Evolutionary conservation across 495 filamentous ascomycete genomes (phyloP).

Genomic region (Penicillium diatomitis): DNA sequence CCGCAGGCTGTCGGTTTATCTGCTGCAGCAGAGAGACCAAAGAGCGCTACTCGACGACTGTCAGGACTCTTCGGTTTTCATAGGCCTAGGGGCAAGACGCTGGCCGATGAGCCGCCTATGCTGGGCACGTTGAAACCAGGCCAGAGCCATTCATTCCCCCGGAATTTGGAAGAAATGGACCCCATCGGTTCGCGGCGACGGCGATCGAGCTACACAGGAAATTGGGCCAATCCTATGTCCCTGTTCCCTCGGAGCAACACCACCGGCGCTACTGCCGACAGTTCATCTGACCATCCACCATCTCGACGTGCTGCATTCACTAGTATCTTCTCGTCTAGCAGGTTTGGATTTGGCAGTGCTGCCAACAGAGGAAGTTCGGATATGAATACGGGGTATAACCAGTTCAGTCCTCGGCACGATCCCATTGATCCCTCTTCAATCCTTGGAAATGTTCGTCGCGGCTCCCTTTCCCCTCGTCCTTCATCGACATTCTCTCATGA

Average conservation of each 20-base stretch:
- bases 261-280: slow-evolving; percentile 30
- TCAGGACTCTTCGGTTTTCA: slow-evolving; percentile 59
- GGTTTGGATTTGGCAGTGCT: slow-evolving; percentile 32
- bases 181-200: slow-evolving; percentile 56
- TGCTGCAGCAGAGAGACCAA: slow-evolving; percentile 33
- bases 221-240: slow-evolving; percentile 49
- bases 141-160: slow-evolving; percentile 79
- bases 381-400: slow-evolving; percentile 45
- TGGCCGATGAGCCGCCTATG: slow-evolving; percentile 57
- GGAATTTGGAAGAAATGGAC: slow-evolving; percentile 57
- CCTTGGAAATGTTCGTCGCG: slow-evolving; percentile 45
- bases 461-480: slow-evolving; percentile 63
- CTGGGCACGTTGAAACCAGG: slow-evolving; percentile 65
- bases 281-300: slow-evolving; percentile 35
- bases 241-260: slow-evolving; percentile 43
- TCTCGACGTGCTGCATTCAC: slow-evolving; percentile 37
- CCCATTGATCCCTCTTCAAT: slow-evolving; percentile 46
- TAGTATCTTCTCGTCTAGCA: slow-evolving; percentile 37
- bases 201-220: slow-evolving; percentile 55
- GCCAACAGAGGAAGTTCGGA: slow-evolving; percentile 37
- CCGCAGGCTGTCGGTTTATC: slow-evolving; percentile 25
- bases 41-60: slow-evolving; percentile 44
- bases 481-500: slow-evolving; percentile 74
- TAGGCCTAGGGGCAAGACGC: slow-evolving; percentile 61
- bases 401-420: slow-evolving; percentile 52